Percentiles rank a stretch among this genome's conserved stretches.
phyloP scores from a whole-genome alignment of 352 stramenopile genomes.

The Aphanomyces euteiches region DNA sequence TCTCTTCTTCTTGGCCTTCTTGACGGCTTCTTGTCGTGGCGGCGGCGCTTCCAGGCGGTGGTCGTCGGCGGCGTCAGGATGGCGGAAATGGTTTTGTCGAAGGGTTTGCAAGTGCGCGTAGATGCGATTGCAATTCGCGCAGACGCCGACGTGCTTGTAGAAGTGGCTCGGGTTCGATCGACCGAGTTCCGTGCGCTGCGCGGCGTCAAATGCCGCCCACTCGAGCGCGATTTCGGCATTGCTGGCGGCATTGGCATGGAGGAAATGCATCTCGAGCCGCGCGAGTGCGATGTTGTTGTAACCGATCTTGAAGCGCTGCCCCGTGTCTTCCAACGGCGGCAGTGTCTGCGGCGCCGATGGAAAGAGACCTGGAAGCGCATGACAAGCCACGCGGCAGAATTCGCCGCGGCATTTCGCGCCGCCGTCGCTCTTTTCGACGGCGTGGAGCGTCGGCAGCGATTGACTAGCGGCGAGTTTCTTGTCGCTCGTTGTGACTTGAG shows the following conservation, averaged over 20 bases:
- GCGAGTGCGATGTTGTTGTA: slow-evolving; percentile 72
- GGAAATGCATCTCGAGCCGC: slow-evolving; percentile 53
- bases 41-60: not conserved
- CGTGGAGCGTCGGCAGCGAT: slow-evolving; percentile 48
- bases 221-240: slow-evolving; percentile 29
- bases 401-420: slow-evolving; percentile 58
- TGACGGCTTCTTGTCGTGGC: not conserved
- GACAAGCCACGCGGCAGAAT: slow-evolving; percentile 44
- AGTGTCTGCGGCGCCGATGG: not conserved
- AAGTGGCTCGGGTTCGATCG: slow-evolving; percentile 61
- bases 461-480: slow-evolving; percentile 23
- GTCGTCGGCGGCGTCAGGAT: not conserved
- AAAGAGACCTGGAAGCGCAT: slow-evolving; percentile 2
- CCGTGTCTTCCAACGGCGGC: slow-evolving; percentile 40
- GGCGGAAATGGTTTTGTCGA: slow-evolving; percentile 49
- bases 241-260: slow-evolving; percentile 29
- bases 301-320: slow-evolving; percentile 61
- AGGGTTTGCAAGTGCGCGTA: slow-evolving; percentile 56
- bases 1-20: slow-evolving; percentile 18
- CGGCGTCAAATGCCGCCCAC: slow-evolving; percentile 66
- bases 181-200: slow-evolving; percentile 59
- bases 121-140: slow-evolving; percentile 64
- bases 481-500: slow-evolving; percentile 13
- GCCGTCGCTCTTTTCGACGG: slow-evolving; percentile 14
- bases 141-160: slow-evolving; percentile 76